These are phyloP conservation scores for Colletotrichum magnum DNA, from an alignment of 2,329 filamentous ascomycete genomes.

Conservation along the genomic window DNA sequence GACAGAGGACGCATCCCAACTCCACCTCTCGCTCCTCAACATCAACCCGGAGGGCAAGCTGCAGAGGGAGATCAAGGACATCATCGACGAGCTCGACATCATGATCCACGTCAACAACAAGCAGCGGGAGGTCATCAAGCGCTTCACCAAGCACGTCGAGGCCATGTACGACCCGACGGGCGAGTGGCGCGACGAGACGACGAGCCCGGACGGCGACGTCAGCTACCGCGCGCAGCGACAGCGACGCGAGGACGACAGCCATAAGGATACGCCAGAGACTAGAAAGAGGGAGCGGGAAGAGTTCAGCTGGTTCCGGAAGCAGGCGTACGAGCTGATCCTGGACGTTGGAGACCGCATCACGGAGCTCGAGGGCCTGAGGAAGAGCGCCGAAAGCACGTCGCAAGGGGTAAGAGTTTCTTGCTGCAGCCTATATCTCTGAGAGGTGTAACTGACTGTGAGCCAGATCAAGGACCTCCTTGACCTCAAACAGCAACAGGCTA, in stretches of 20 bases:
- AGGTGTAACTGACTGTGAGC: background rate
- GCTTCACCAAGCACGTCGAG: slow-evolving; percentile 45
- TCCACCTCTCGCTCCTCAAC: slow-evolving; percentile 52
- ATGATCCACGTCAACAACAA: slow-evolving; percentile 56
- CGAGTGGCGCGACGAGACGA: background rate
- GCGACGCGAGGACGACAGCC: background rate
- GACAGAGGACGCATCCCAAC: slow-evolving; percentile 42
- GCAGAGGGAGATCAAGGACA: slow-evolving; percentile 61
- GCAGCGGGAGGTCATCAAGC: slow-evolving; percentile 51
- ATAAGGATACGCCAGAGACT: background rate
- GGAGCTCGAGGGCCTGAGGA: slow-evolving; percentile 51
- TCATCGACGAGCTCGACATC: slow-evolving; percentile 63
- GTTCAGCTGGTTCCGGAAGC: slow-evolving; percentile 46
- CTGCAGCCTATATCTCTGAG: slow-evolving; percentile 39
- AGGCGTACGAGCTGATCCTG: slow-evolving; percentile 42
- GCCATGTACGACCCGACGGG: slow-evolving; percentile 5
- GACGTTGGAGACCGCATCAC: slow-evolving; percentile 49
- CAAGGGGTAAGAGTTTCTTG: slow-evolving; percentile 47
- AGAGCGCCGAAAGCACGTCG: slow-evolving; percentile 51
- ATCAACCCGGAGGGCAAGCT: slow-evolving; percentile 60
- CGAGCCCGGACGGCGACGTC: background rate
- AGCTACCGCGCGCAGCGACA: background rate
- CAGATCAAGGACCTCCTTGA: slow-evolving; percentile 55
- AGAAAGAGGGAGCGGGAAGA: slow-evolving; percentile 26
- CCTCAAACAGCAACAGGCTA: slow-evolving; percentile 62